Evolutionary conservation across 129 eudicot species (phyloP), one percentile per base, ranked within the genome.

Genomic region (Heracleum sosnowskyi): DNA sequence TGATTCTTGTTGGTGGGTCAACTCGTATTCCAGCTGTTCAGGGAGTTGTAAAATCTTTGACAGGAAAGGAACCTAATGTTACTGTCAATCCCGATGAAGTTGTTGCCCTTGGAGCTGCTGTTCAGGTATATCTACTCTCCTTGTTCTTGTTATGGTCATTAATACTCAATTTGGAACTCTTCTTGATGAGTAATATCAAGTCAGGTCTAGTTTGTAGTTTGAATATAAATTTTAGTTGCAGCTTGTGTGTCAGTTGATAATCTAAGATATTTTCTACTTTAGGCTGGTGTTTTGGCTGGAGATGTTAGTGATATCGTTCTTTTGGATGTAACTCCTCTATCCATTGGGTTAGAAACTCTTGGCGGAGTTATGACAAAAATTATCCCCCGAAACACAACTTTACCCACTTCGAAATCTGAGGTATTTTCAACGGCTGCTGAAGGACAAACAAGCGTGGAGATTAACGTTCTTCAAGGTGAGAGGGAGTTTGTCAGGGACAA

Each of bases 301-400:
- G 99, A 95, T 86, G 99, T 95, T 77, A 95, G 99, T 79, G 97
- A 95, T 76, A 95, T 95, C 46, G 99, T 95, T 47, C 96, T 95
- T 76, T 85, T 92, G 76, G 99, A 95, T 81, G 99, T 95, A 76
- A 82, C 97, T 24, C 99, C 99, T n/a, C 75, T 95, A 29, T 95
- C 98, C 20, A 73, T 94, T 71, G 98, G 98, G 51, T 86, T 94
- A 74, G 98, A 94, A 87, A 94, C 98, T 45, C 97, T 94, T 79
- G 98, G 98, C 45, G 98, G 98, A 44, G 98, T 94, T 35, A 94
- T 94, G 98, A 94, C 97, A 69, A 94, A 94, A 89, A 94, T 94
- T 69, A 94, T 94, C 49, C 96, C 96, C 20, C 86, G 98, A 73
- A 94, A 94, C 73, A 94, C 98, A 33, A 94, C 98, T 12, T 81